Evolutionary conservation across 1,139 yeast genomes (phyloP).

Genomic region (Pneumocystis wakefieldiae): DNA sequence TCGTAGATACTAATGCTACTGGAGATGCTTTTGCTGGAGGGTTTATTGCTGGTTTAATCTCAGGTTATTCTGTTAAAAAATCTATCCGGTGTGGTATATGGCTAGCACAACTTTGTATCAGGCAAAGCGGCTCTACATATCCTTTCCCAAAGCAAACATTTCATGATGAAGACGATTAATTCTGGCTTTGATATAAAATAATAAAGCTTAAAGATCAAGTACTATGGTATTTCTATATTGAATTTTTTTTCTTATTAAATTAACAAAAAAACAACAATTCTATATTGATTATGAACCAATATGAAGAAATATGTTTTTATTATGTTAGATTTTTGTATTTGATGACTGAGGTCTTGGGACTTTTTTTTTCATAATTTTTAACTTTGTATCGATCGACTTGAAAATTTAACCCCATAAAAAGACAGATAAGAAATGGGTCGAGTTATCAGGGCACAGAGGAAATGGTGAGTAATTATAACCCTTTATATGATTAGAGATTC

Average conservation of each 20-base stretch:
- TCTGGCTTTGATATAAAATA: constrained; percentile 1
- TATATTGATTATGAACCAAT: no score
- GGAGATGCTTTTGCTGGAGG: constrained; percentile 99
- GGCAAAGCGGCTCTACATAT: constrained; percentile 86
- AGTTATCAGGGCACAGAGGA: constrained; percentile 99
- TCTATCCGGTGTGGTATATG: constrained; percentile 85
- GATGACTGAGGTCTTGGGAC: no score
- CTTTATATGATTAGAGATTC: not conserved
- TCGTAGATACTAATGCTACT: constrained; percentile 94
- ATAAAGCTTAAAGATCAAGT: constrained; percentile 5
- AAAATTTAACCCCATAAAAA: not conserved
- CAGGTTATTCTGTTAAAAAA: constrained; percentile 45
- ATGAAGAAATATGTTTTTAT: no score
- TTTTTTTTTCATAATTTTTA: not conserved
- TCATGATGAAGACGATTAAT: constrained; percentile 9
- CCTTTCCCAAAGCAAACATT: constrained; percentile 65
- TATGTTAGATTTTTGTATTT: no score
- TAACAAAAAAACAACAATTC: no score
- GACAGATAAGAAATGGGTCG: constrained; percentile 42
- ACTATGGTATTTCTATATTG: no score
- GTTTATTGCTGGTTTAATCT: constrained; percentile 74
- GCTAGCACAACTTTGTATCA: constrained; percentile 86
- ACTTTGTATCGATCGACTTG: not conserved
- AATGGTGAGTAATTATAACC: constrained; percentile 37
- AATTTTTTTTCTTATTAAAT: no score